A percentile compares a stretch with the other conserved stretches of the same genome.
These are phyloP conservation scores for Polysphondylium violaceum DNA, from an alignment of 78 protist genomes.

Conservation along the genomic window DNA sequence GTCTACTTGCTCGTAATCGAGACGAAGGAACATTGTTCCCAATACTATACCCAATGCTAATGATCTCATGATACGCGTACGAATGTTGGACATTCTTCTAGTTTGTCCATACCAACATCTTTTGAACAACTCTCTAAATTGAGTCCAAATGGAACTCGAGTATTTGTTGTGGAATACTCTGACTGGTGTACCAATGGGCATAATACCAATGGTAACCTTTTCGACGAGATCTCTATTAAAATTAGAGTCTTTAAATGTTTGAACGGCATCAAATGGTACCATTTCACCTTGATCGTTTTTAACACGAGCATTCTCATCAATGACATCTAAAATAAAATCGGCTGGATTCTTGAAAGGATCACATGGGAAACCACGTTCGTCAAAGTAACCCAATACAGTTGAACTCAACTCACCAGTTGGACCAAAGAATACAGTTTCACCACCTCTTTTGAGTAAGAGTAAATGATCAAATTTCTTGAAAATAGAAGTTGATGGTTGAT, in stretches of 20 bases:
- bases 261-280: constrained; percentile 10
- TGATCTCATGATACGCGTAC: constrained; percentile 41
- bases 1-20: constrained; percentile 19
- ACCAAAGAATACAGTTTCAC: constrained; percentile 79
- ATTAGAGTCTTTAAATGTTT: constrained; percentile 12
- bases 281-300: background rate
- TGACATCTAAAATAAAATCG: constrained; percentile 72
- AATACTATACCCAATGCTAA: background rate
- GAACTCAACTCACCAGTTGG: constrained; percentile 56
- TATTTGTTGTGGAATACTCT: constrained; percentile 3
- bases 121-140: constrained; percentile 10
- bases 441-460: constrained; percentile 88
- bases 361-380: constrained; percentile 26
- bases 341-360: constrained; percentile 82
- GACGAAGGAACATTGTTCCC: constrained; percentile 38
- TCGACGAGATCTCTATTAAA: background rate
- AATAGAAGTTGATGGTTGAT: constrained; percentile 90
- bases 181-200: constrained; percentile 4
- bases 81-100: background rate
- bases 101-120: background rate
- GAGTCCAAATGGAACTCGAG: background rate
- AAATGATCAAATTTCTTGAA: constrained; percentile 81
- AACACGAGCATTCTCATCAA: background rate
- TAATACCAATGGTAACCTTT: background rate
- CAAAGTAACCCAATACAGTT: constrained; percentile 22